Percentiles rank a stretch among this genome's conserved stretches.
Evolutionary conservation across 1,284 basidiomycete species (phyloP).

Genomic region (Fomitopsis schrenkii): DNA sequence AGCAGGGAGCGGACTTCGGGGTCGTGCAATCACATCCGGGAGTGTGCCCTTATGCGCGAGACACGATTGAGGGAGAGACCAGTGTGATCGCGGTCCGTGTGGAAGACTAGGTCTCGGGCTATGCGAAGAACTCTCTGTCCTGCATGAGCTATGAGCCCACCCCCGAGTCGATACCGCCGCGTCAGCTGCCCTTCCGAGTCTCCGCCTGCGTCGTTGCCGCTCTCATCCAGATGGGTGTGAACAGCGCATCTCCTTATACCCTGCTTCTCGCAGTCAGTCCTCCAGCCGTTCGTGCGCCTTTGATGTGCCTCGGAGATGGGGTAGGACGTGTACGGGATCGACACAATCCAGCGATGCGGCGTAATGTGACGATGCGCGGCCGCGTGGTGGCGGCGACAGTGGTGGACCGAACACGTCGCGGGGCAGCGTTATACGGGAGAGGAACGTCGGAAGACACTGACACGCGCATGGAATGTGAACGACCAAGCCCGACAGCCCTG

Average conservation of each 20-base stretch:
- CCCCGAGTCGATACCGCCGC: slow-evolving; percentile 47
- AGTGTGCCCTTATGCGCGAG: slow-evolving; percentile 22
- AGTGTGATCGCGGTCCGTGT: slow-evolving; percentile 6
- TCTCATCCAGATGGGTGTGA: slow-evolving; percentile 83
- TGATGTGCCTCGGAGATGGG: slow-evolving; percentile 73
- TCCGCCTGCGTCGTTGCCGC: slow-evolving; percentile 33
- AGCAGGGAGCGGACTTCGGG: slow-evolving; percentile 10
- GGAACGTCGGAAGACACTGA: too few species aligned
- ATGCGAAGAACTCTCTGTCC: too few species aligned
- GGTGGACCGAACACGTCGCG: not conserved
- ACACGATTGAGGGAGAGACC: slow-evolving; percentile 32
- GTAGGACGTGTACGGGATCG: slow-evolving; percentile 49
- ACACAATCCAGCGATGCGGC: slow-evolving; percentile 41
- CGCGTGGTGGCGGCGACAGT: slow-evolving; percentile 26
- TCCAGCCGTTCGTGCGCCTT: slow-evolving; percentile 78
- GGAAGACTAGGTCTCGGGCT: not conserved
- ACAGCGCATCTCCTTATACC: too few species aligned
- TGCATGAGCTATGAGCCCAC: too few species aligned
- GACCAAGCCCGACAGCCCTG: too few species aligned
- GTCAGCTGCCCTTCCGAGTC: slow-evolving; percentile 18
- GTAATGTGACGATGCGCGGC: slow-evolving; percentile 39
- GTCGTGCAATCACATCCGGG: slow-evolving; percentile 1
- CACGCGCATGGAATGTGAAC: too few species aligned
- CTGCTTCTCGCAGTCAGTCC: slow-evolving; percentile 78
- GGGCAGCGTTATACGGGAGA: too few species aligned